A percentile compares a stretch with the other conserved stretches of the same genome.
Evolutionary conservation across 768 basidiomycete genomes (phyloP).

Genomic region (Serpula lacrymans): DNA sequence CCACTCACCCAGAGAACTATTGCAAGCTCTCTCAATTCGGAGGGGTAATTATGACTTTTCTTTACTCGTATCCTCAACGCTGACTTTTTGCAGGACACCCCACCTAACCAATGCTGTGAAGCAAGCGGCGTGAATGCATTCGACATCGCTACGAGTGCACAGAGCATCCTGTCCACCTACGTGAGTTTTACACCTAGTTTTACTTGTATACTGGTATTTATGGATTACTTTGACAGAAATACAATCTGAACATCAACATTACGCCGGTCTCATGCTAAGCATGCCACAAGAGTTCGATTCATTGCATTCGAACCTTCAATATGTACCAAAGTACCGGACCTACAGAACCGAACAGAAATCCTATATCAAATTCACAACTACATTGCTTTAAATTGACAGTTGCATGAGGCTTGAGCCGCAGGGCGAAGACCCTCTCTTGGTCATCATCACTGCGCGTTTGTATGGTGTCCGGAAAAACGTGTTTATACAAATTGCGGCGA

Average conservation of each 20-base stretch:
- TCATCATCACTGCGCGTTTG: too few species aligned
- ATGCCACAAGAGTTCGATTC: too few species aligned
- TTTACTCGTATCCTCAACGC: background rate
- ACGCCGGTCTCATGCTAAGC: slow-evolving; percentile 17
- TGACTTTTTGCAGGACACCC: slow-evolving; percentile 16
- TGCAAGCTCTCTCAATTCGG: slow-evolving; percentile 29
- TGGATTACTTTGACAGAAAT: slow-evolving; percentile 13
- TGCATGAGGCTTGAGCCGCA: too few species aligned
- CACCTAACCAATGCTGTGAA: slow-evolving; percentile 27
- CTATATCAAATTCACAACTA: too few species aligned
- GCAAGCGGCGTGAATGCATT: slow-evolving; percentile 28
- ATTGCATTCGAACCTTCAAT: too few species aligned
- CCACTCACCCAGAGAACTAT: slow-evolving; percentile 33
- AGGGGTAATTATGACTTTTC: slow-evolving; percentile 8
- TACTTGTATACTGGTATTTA: background rate
- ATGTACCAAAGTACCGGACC: too few species aligned
- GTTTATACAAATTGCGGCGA: too few species aligned
- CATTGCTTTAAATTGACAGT: too few species aligned
- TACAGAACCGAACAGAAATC: too few species aligned
- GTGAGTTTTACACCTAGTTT: slow-evolving; percentile 14
- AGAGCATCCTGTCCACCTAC: slow-evolving; percentile 28
- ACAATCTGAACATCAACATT: slow-evolving; percentile 26
- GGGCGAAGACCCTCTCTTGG: too few species aligned
- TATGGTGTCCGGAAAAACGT: too few species aligned
- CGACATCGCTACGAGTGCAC: slow-evolving; percentile 32